Evolutionary conservation across 2,329 filamentous ascomycete genomes (phyloP).

Genomic region (Penicillium palitans): DNA sequence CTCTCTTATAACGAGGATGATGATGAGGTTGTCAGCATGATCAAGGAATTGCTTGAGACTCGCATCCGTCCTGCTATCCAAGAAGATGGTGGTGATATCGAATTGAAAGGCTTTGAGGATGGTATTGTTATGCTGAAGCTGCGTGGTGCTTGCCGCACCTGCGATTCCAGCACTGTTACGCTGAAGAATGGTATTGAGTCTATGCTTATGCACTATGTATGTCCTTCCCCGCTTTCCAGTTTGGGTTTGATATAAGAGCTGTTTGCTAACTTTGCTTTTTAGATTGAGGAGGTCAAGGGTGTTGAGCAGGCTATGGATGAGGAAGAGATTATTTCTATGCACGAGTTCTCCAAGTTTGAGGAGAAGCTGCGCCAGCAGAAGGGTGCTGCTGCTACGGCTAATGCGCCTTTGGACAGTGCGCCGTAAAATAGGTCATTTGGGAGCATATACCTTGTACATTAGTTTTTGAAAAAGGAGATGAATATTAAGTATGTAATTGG

Average conservation of each 20-base stretch:
- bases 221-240: constrained; percentile 39
- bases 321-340: constrained; percentile 82
- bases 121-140: constrained; percentile 85
- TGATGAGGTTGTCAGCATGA: constrained; percentile 94
- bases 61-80: constrained; percentile 93
- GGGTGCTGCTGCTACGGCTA: constrained; percentile 53
- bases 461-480: neutral
- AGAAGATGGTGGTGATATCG: constrained; percentile 96
- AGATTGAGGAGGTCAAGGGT: constrained; percentile 94
- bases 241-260: neutral
- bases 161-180: constrained; percentile 94
- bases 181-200: constrained; percentile 97
- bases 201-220: constrained; percentile 95
- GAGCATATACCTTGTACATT: constrained; percentile 8
- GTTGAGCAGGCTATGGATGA: constrained; percentile 88
- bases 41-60: constrained; percentile 95
- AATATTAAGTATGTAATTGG: neutral
- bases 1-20: constrained; percentile 86
- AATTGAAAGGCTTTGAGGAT: constrained; percentile 84
- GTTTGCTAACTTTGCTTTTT: constrained; percentile 27
- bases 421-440: constrained; percentile 17
- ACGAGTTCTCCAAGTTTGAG: constrained; percentile 93
- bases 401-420: constrained; percentile 56
- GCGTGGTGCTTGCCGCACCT: constrained; percentile 89
- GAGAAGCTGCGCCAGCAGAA: constrained; percentile 69